Base-by-base conservation (phyloP, 352 stramenopile genomes). In the Pythium rishiriense region DNA sequence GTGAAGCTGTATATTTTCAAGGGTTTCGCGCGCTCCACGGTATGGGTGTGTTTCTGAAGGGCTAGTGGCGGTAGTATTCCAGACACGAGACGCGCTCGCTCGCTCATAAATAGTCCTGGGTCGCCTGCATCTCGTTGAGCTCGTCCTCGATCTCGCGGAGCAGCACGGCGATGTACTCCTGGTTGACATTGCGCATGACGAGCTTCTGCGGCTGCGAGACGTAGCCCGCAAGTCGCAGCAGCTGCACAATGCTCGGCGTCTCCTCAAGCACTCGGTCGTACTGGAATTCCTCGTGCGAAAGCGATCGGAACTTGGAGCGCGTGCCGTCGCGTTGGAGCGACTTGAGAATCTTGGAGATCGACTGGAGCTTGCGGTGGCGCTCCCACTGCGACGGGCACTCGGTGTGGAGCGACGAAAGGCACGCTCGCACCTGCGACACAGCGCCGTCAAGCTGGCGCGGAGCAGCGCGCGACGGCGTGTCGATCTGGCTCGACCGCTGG, bases 221-320 rank as follows among this genome's bases (percentile, higher is more conserved):
- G 56, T 90, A 93, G 11, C 84, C 84, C 47, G 84, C 80, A 35
- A 93, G 72, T 51, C 86, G 85, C n/a, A 93, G 73, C 49, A 93
- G 63, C 68, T 84, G 78, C 35, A 93, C 83, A 64, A 93, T 79
- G 59, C 84, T 93, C 28, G 84, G 84, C 11, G 81, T 88, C 35
- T 85, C 78, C 47, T 83, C 56, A 26, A 89, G 67, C 64, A 90
- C 78, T 52, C 81, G 80, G 3, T 76, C 73, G 64, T 93, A 93
- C 49, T 79, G 79, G 58, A 93, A 87, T 46, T 88, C 79, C 35
- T 86, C 79, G 58, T 91, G 78, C 29, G 82, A 73, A 25, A 93
- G 57, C 31, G 81, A 83, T 39, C 79, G 78, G 59, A 85, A 91
- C 62, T 85, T 82, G 39, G 79, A 90, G 8, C 79, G 78, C 25